A percentile compares a stretch with the other conserved stretches of the same genome.
Conservation (phyloP, 148 eudicot species). For the Selenicereus undatus region DNA sequence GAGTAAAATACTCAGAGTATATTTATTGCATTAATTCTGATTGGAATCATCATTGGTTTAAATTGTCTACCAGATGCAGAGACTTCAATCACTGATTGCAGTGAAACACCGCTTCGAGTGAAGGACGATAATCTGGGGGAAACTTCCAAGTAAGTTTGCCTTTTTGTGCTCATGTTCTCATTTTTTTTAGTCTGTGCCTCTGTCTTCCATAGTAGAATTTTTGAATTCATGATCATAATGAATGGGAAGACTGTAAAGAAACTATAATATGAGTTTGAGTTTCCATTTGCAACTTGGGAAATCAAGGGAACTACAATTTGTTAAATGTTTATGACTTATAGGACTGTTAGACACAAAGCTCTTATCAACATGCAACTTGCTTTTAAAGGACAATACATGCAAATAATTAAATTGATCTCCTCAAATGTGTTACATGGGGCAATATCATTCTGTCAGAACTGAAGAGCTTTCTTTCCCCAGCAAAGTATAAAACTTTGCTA, state of each 20-base stretch:
- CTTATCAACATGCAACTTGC: too few species aligned
- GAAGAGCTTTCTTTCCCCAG: too few species aligned
- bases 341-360: too few species aligned
- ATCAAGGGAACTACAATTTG: background rate
- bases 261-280: background rate
- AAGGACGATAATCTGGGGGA: conserved; percentile 29
- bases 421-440: too few species aligned
- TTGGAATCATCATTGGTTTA: background rate
- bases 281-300: background rate
- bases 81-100: conserved; percentile 33
- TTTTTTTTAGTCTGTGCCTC: background rate
- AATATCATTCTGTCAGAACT: too few species aligned
- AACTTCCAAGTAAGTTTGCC: conserved; percentile 45
- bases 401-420: background rate
- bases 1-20: background rate
- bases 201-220: too few species aligned
- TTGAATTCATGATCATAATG: background rate
- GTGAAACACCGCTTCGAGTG: conserved; percentile 27
- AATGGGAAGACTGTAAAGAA: background rate
- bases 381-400: too few species aligned
- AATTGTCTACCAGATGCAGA: conserved; percentile 27
- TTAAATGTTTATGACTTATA: too few species aligned
- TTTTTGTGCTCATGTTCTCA: conserved; percentile 3
- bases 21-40: background rate
- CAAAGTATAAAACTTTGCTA: too few species aligned